Percentiles rank a stretch among this genome's conserved stretches.
Conservation (phyloP, 352 stramenopile genomes). For the Phytopythium ostracodes region DNA sequence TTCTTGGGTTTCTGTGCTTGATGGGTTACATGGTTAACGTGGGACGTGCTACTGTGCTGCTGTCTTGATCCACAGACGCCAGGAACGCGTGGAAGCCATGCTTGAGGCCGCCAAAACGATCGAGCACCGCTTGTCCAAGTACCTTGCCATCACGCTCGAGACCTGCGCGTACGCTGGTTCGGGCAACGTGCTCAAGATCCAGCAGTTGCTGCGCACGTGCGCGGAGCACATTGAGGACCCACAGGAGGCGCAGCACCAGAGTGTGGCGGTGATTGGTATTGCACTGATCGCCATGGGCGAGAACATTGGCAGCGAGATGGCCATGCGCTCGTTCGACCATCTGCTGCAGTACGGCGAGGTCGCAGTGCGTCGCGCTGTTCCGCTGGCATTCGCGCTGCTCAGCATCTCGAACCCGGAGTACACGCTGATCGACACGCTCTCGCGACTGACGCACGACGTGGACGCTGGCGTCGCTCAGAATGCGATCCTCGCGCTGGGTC, state of each 20-base stretch:
- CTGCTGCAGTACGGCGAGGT: conserved; percentile 99
- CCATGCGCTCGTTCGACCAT: conserved; percentile 98
- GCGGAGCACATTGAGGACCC: conserved; percentile 94
- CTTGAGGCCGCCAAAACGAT: conserved; percentile 98
- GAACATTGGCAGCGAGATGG: conserved; percentile 97
- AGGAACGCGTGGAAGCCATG: conserved; percentile 97
- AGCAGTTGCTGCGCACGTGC: conserved; percentile 97
- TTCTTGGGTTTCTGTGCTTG: background rate
- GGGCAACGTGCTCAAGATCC: conserved; percentile 98
- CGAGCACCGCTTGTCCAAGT: conserved; percentile 97
- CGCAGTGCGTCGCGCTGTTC: conserved; percentile 95
- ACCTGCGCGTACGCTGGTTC: conserved; percentile 98
- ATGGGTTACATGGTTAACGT: background rate
- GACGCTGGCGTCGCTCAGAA: conserved; percentile 97
- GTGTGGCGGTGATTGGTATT: conserved; percentile 96
- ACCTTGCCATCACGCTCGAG: conserved; percentile 95
- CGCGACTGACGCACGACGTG: conserved; percentile 96
- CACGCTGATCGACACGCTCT: conserved; percentile 94
- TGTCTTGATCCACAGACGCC: conserved; percentile 33
- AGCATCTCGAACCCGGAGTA: conserved; percentile 98
- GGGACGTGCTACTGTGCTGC: conserved; percentile 3
- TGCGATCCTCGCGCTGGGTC: conserved; percentile 95
- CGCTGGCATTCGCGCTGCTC: conserved; percentile 94
- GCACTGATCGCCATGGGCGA: conserved; percentile 98
- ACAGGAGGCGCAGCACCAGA: conserved; percentile 82